Percentiles rank a stretch among this genome's conserved stretches.
These are phyloP conservation scores for Austroboletus novae-zelandiae DNA, from an alignment of 1,284 basidiomycete genomes.

Conservation along the genomic window DNA sequence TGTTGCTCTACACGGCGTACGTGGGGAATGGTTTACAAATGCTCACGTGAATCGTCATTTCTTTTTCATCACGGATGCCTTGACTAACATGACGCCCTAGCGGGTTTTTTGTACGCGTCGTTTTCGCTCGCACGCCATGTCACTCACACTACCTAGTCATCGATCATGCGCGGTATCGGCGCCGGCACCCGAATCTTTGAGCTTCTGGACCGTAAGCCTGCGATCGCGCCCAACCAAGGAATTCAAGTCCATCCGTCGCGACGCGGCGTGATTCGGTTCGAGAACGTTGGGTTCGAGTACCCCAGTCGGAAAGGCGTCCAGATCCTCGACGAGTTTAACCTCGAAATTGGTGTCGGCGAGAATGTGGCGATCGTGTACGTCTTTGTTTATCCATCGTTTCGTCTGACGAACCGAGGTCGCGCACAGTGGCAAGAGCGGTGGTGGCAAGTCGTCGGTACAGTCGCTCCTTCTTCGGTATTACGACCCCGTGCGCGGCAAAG, in stretches of 20 bases:
- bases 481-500: slow-evolving; percentile 79
- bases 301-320: slow-evolving; percentile 78
- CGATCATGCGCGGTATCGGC: too few species aligned
- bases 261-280: slow-evolving; percentile 67
- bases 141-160: too few species aligned
- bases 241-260: slow-evolving; percentile 50
- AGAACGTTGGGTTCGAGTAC: slow-evolving; percentile 83
- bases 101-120: too few species aligned
- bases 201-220: slow-evolving; percentile 78
- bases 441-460: slow-evolving; percentile 91
- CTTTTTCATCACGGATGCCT: slow-evolving; percentile 7
- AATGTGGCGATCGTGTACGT: slow-evolving; percentile 90
- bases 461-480: slow-evolving; percentile 90
- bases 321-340: slow-evolving; percentile 76
- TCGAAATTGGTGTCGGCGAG: slow-evolving; percentile 79
- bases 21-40: slow-evolving; percentile 80
- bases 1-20: slow-evolving; percentile 92
- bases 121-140: too few species aligned
- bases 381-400: neutral
- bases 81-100: slow-evolving; percentile 1
- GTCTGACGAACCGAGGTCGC: neutral
- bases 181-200: slow-evolving; percentile 90
- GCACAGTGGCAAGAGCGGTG: slow-evolving; percentile 79
- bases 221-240: slow-evolving; percentile 67
- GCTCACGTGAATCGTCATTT: slow-evolving; percentile 66